phyloP scores from a whole-genome alignment of 2,329 filamentous ascomycete genomes.

The Epichloe amarillans region DNA sequence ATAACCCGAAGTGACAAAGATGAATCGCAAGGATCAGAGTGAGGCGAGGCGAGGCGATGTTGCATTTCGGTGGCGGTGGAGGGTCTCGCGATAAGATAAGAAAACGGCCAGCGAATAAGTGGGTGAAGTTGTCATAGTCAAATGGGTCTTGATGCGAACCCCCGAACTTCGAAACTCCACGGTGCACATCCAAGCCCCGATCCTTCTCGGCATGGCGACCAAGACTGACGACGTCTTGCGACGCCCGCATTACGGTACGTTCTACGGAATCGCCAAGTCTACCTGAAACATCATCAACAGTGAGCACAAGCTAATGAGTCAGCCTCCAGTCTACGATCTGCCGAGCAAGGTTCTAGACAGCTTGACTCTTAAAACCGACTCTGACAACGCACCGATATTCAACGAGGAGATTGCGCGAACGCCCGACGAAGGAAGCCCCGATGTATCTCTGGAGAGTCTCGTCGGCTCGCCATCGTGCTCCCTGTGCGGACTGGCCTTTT shows the following conservation, averaged over 20 bases:
- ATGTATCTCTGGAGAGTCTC: slow-evolving; percentile 20
- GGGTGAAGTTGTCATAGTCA: not conserved
- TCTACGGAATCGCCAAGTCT: not conserved
- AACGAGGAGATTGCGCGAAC: slow-evolving; percentile 12
- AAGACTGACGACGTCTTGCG: slow-evolving; percentile 30
- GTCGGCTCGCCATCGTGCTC: slow-evolving; percentile 64
- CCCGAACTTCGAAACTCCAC: no score
- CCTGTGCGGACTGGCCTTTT: slow-evolving; percentile 62
- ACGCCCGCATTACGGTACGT: slow-evolving; percentile 37
- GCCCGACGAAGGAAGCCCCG: slow-evolving; percentile 11
- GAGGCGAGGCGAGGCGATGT: not conserved
- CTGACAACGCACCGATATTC: slow-evolving; percentile 13
- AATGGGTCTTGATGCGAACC: not conserved
- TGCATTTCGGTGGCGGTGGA: not conserved
- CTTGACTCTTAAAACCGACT: slow-evolving; percentile 36
- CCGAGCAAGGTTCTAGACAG: slow-evolving; percentile 59
- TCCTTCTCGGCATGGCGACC: slow-evolving; percentile 7
- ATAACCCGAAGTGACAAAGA: not conserved
- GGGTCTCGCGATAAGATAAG: not conserved
- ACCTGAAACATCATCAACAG: not conserved
- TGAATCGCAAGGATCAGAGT: not conserved
- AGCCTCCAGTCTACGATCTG: slow-evolving; percentile 60
- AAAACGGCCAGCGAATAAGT: not conserved
- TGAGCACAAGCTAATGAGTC: slow-evolving; percentile 2
- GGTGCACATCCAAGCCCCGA: no score